phyloP scores from a whole-genome alignment of 768 basidiomycete genomes.

The Rhodotorula babjevae region DNA sequence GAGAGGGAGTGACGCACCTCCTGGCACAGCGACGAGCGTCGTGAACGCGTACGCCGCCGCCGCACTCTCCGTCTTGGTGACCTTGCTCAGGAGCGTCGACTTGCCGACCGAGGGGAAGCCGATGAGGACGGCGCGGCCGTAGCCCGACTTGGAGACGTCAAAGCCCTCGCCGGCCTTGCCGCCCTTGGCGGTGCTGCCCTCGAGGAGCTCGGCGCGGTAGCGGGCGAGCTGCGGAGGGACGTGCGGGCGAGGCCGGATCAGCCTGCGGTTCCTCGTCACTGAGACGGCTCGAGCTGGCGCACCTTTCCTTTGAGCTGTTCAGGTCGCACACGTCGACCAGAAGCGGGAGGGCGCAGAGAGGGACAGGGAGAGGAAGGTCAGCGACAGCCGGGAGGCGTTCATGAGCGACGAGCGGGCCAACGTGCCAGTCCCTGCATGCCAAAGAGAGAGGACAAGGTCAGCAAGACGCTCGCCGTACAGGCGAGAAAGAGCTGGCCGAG shows the following conservation, averaged over 20 bases:
- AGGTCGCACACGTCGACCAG: no score
- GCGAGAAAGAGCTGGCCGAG: no score
- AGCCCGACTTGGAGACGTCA: slow-evolving; percentile 41
- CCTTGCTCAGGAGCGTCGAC: slow-evolving; percentile 86
- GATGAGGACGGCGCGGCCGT: slow-evolving; percentile 59
- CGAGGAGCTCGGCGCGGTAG: slow-evolving; percentile 89
- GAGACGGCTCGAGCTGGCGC: no score
- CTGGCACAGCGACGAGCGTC: slow-evolving; percentile 69
- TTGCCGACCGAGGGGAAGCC: slow-evolving; percentile 95
- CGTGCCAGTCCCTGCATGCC: no score
- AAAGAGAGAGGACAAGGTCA: no score
- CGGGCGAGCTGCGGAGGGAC: slow-evolving; percentile 47
- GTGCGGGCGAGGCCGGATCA: neutral
- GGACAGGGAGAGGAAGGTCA: no score
- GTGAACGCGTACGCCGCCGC: slow-evolving; percentile 59
- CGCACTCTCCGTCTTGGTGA: slow-evolving; percentile 80
- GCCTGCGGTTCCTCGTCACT: neutral
- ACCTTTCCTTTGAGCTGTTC: neutral
- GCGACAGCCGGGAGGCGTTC: no score
- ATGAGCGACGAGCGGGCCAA: no score
- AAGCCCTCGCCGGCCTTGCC: slow-evolving; percentile 50
- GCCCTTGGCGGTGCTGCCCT: slow-evolving; percentile 81
- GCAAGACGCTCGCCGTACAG: no score
- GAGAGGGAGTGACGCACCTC: slow-evolving; percentile 51
- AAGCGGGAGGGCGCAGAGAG: no score